A percentile compares a stretch with the other conserved stretches of the same genome.
Evolutionary conservation across 441 rosid species (phyloP).

Genomic region (Syzygium syzygioides): DNA sequence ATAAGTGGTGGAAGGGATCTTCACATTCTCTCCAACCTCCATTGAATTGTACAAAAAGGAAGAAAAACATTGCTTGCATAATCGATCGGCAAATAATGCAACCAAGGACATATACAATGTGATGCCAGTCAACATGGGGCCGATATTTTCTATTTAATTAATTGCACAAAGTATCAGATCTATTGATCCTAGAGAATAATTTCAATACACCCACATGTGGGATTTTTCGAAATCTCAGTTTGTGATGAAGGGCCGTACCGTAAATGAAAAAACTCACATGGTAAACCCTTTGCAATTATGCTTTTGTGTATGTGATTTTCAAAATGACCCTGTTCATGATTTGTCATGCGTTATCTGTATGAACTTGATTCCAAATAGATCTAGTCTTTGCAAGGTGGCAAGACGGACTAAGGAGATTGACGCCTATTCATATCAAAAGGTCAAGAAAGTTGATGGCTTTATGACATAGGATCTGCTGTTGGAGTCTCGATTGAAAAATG

Average conservation of each 20-base stretch:
- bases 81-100: background rate
- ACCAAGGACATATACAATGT: background rate
- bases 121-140: accelerated
- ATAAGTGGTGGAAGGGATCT: background rate
- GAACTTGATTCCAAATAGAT: background rate
- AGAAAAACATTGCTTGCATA: background rate
- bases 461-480: background rate
- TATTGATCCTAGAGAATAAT: background rate
- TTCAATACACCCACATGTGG: background rate
- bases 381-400: background rate
- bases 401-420: background rate
- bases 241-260: background rate
- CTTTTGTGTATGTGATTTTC: background rate
- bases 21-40: background rate
- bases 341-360: background rate
- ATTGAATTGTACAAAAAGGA: background rate
- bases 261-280: background rate
- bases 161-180: background rate
- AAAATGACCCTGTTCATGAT: background rate
- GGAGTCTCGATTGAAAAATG: background rate
- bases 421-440: background rate
- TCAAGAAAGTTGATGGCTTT: background rate
- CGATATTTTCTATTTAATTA: background rate
- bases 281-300: background rate
- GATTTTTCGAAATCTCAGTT: background rate